Conservation (phyloP, 495 filamentous ascomycete genomes). For the Xylaria palmicola region DNA sequence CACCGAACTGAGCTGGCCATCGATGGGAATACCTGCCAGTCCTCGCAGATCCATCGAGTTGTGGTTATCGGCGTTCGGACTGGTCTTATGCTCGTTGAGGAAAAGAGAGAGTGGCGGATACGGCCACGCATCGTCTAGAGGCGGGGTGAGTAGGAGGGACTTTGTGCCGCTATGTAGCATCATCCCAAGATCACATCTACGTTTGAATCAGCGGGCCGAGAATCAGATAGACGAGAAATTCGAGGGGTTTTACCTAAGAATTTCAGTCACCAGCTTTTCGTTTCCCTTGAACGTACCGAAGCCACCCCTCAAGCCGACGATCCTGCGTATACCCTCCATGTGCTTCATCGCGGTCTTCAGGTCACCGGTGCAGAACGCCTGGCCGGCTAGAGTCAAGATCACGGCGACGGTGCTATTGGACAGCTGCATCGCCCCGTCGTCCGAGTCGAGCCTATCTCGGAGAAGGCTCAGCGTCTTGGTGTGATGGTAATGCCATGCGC, state of each 20-base stretch:
- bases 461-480: neutral
- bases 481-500: neutral
- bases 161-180: slow-evolving; percentile 16
- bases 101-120: neutral
- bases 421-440: slow-evolving; percentile 9
- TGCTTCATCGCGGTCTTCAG: slow-evolving; percentile 33
- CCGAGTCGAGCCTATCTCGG: neutral
- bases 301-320: slow-evolving; percentile 40
- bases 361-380: slow-evolving; percentile 34
- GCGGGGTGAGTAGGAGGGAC: neutral
- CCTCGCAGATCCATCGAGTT: neutral
- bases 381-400: slow-evolving; percentile 30
- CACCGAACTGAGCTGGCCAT: slow-evolving; percentile 24
- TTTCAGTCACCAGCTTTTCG: slow-evolving; percentile 30
- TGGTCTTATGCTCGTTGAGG: neutral
- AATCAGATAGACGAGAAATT: neutral
- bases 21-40: neutral
- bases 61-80: neutral
- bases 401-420: slow-evolving; percentile 34
- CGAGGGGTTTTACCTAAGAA: slow-evolving; percentile 25
- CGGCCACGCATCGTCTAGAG: neutral
- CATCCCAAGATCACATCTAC: slow-evolving; percentile 35
- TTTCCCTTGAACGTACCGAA: slow-evolving; percentile 23
- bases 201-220: neutral
- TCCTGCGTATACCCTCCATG: slow-evolving; percentile 36